A percentile compares a stretch with the other conserved stretches of the same genome.
These are phyloP conservation scores for Artomyces pyxidatus DNA, from an alignment of 768 basidiomycete genomes.

Conservation along the genomic window DNA sequence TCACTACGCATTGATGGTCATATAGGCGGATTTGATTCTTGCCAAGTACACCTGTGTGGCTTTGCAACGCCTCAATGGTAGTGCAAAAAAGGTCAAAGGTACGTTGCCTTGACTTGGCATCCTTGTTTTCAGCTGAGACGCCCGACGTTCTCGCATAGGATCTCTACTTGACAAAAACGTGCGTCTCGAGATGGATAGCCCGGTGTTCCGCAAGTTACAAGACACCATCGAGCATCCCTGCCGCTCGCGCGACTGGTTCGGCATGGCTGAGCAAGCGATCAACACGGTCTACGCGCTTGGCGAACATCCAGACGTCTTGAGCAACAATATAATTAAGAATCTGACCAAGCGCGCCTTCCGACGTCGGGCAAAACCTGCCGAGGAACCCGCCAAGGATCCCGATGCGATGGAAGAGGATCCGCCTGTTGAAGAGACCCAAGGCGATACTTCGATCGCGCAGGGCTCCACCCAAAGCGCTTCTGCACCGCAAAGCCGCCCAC, in stretches of 20 bases:
- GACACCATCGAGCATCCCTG: slow-evolving; percentile 76
- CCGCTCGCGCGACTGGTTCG: slow-evolving; percentile 90
- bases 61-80: slow-evolving; percentile 85
- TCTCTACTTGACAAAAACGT: slow-evolving; percentile 83
- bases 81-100: slow-evolving; percentile 97
- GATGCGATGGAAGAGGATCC: slow-evolving; percentile 53
- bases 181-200: slow-evolving; percentile 79
- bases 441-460: slow-evolving; percentile 7
- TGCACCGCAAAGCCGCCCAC: neutral
- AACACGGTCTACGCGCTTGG: slow-evolving; percentile 94
- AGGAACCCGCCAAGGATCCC: slow-evolving; percentile 27
- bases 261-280: slow-evolving; percentile 92
- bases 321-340: slow-evolving; percentile 72
- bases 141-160: too few relatives aligned
- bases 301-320: slow-evolving; percentile 85
- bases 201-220: slow-evolving; percentile 77
- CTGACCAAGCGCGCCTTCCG: slow-evolving; percentile 68
- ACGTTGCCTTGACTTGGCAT: too few relatives aligned
- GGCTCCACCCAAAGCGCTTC: slow-evolving; percentile 6
- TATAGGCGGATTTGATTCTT: slow-evolving; percentile 77
- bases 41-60: slow-evolving; percentile 93
- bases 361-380: slow-evolving; percentile 3
- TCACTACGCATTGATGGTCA: neutral
- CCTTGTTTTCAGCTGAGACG: too few relatives aligned
- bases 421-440: slow-evolving; percentile 18